Evolutionary conservation across 495 filamentous ascomycete species (phyloP).

Genomic region (Penicillium soppii): DNA sequence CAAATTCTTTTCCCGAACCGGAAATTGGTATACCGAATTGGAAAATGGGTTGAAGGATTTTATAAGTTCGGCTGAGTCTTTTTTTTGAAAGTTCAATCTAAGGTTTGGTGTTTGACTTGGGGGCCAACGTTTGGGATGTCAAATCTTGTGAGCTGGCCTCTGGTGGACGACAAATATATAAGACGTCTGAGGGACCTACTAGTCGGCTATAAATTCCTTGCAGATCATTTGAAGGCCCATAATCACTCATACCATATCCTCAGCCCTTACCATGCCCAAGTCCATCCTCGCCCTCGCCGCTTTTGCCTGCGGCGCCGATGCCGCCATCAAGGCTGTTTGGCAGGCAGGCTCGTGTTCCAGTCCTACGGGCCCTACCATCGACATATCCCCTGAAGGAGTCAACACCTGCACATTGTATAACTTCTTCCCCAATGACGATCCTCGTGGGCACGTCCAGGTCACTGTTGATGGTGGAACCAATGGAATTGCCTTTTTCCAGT

Average conservation of each 20-base stretch:
- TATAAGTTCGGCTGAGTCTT: neutral
- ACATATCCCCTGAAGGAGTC: neutral
- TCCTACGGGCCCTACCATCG: neutral
- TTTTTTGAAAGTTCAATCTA: neutral
- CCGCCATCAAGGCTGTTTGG: neutral
- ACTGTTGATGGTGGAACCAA: neutral
- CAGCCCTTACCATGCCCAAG: neutral
- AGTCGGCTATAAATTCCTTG: neutral
- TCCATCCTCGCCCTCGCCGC: neutral
- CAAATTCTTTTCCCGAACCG: neutral
- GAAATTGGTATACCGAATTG: neutral
- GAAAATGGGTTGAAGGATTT: neutral
- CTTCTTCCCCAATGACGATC: neutral
- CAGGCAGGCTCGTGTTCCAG: neutral
- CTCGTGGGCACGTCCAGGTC: neutral
- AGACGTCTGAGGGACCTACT: neutral
- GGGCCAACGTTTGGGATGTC: neutral
- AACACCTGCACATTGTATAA: neutral
- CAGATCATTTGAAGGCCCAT: neutral
- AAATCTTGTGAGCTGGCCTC: neutral
- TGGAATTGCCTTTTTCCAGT: neutral
- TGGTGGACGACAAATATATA: too few species aligned
- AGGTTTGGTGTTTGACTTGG: neutral
- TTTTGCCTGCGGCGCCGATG: neutral
- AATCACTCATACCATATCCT: neutral